Conservation (phyloP, 371 early-diverging fungal species). For the Vairimorpha ceranae region DNA sequence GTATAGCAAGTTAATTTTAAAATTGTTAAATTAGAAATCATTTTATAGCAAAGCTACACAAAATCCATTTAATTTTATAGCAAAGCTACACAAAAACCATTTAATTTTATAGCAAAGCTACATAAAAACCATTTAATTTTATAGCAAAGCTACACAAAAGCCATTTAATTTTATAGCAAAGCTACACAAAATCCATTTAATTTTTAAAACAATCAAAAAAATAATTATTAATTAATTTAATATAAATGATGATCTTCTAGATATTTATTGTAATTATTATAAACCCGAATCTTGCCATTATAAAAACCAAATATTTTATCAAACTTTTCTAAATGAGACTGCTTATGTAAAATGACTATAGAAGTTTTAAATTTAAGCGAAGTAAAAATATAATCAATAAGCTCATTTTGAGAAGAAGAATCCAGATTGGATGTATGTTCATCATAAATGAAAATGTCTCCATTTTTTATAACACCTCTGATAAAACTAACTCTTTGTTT, state of each 20-base stretch:
- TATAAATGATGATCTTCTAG: constrained; percentile 26
- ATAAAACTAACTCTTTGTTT: constrained; percentile 73
- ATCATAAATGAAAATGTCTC: constrained; percentile 63
- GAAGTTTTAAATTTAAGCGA: constrained; percentile 69
- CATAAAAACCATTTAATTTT: no score
- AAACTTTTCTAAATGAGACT: constrained; percentile 69
- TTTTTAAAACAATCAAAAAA: no score
- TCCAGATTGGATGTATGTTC: constrained; percentile 66
- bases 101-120: no score
- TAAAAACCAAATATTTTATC: constrained; percentile 59
- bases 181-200: no score
- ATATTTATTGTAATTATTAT: constrained; percentile 22
- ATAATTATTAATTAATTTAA: no score
- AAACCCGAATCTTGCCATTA: constrained; percentile 61
- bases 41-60: no score
- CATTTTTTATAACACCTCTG: constrained; percentile 64
- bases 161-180: no score
- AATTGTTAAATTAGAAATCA: background rate
- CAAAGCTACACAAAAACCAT: no score
- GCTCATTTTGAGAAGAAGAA: constrained; percentile 72
- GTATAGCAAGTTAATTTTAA: background rate
- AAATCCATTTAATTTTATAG: no score
- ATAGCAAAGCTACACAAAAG: no score
- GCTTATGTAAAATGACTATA: constrained; percentile 80
- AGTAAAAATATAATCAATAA: constrained; percentile 74